Evolutionary conservation across 768 basidiomycete species (phyloP), one percentile per base, ranked within the genome.

Genomic region (Hygrocybe coccinea): DNA sequence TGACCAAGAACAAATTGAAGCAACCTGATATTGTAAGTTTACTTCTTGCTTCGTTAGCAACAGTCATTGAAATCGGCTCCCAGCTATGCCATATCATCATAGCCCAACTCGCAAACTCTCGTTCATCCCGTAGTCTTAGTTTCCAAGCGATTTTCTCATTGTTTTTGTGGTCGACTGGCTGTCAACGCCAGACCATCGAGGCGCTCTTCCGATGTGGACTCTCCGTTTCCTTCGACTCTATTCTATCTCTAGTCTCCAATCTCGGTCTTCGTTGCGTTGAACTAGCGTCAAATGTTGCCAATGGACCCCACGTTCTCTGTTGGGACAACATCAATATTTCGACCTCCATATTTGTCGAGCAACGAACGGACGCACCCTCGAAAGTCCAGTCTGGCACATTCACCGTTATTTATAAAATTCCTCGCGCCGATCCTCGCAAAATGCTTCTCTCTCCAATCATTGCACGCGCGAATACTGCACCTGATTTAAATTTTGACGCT

Each of bases 331-430:
- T 70, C 47, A 68, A 71, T 38, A 50, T 69, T 24, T 64, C 57
- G 0, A 64, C 60, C 1, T 72, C 71, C 1, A 72, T 67, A 15
- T 64, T 60, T 39, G 60, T 71, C 17, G 70, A 74, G 55, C 69
- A 74, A 54, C 47, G 56, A 0, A 56, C 59, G 2, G 50, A 56
- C n/a, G 60, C 61, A 1, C 62, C 63, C 10, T 60, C 55, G 33
- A 75, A 73, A 56, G 73, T 73, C 5, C 69, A 71, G 37, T 72
- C 70, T 1, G 71, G 73, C 1, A 74, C 71, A 0, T 68, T 71
- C 47, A 24, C 62, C 5, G 58, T 71, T 4, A 49, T 75, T 2
- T 74, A 74, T 55, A 35, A 56, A 17, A 56, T 72, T 3, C 56
- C 22, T 2, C 60, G 64, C 49, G 64, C 58, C 3, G 52, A 57